Conservation (phyloP, 441 rosid genomes). For the Melastoma candidum region DNA sequence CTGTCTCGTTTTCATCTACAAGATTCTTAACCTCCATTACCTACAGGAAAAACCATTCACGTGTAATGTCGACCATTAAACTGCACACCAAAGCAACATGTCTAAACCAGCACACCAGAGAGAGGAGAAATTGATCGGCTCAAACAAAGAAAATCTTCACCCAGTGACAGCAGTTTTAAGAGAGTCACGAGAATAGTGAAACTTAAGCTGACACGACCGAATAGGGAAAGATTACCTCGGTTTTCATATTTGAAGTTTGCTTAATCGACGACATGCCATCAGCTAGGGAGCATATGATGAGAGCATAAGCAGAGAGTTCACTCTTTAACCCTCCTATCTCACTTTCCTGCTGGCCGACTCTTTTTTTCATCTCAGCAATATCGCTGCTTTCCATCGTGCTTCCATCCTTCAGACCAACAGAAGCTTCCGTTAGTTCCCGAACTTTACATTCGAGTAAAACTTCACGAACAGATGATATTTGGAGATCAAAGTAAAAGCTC, state of each 20-base stretch:
- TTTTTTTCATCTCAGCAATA: slow-evolving; percentile 43
- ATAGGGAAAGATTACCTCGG: not conserved
- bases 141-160: too few species aligned
- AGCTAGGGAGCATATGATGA: slow-evolving; percentile 34
- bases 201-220: not conserved
- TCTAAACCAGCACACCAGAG: too few species aligned
- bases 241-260: slow-evolving; percentile 26
- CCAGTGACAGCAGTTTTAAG: too few species aligned
- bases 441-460: slow-evolving; percentile 55
- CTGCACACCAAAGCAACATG: too few species aligned
- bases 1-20: slow-evolving; percentile 19
- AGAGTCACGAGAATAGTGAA: too few species aligned
- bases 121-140: too few species aligned
- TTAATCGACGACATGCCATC: slow-evolving; percentile 38
- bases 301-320: slow-evolving; percentile 43
- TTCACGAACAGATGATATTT: slow-evolving; percentile 45
- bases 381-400: slow-evolving; percentile 24
- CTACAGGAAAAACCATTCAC: slow-evolving; percentile 25
- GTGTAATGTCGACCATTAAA: too few species aligned
- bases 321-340: slow-evolving; percentile 44
- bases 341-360: slow-evolving; percentile 35
- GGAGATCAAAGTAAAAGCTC: slow-evolving; percentile 58
- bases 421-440: slow-evolving; percentile 40
- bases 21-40: slow-evolving; percentile 24
- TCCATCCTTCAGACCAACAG: slow-evolving; percentile 40